Base-by-base conservation (phyloP, 1,139 yeast genomes). In the Candida sanyaensis region DNA sequence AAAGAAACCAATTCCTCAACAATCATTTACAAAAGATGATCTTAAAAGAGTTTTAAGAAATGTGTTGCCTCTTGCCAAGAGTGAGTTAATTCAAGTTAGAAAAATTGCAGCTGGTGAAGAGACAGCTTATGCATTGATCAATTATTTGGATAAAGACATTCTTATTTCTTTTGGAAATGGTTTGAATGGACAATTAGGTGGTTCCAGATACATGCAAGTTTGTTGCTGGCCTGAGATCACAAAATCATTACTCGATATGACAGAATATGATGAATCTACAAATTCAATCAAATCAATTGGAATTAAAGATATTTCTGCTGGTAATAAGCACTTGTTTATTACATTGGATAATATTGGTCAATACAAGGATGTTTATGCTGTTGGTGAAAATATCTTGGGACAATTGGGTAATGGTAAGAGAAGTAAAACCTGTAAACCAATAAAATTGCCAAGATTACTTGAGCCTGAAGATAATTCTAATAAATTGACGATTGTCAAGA, bases 311-410 rank as follows among this genome's bases (percentile, higher is more conserved):
- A 77, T 91, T 73, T 64, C 80, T 10, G 75, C 81, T 24, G 96
- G 96, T 9, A 68, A 71, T 13, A 82, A 84, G 49, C 97, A 92
- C 60, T 73, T 76, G 1, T 75, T 86, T 42, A 80, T 86, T 8
- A 81, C 83, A 3, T 70, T 89, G 53, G 68, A 74, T 39, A 84
- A 84, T 51, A 46, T 50, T 1, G 77, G 78, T 0, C 36, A 53
- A 2, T 28, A 47, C 46, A 77, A 76, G 41, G 93, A 88, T 59
- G 86, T 90, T 21, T 64, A 87, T 41, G 78, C 75, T 3, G 89
- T 96, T 88, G 99, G 99, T 17, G 86, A 84, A 41, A 92, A 91
- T 62, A 87, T 84, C 57, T 72, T 56, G 55, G 96, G 95, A 21
- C 97, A 92, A 67, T 75, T 88, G 43, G 97, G 96, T 17, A 90